Evolutionary conservation across 768 basidiomycete genomes (phyloP), one percentile per base, ranked within the genome.

Genomic region (Tulasnella sp.): DNA sequence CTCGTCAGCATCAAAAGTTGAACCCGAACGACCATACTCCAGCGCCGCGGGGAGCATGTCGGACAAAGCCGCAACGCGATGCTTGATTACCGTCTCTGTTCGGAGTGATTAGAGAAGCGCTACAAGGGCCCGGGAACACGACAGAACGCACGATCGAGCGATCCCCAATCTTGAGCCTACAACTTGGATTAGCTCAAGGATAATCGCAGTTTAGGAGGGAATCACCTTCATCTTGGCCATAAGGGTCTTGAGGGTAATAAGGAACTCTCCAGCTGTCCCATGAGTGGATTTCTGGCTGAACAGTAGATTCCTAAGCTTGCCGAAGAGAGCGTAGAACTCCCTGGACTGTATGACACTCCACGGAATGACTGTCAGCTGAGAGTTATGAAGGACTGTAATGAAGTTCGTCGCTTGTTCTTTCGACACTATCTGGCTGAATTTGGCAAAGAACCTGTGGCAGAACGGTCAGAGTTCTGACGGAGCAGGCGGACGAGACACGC

Each of bases 261-360:
- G 85, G 82, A 92, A 92, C 80, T 90, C 87, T 24, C 89, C 89
- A 0, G 90, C 91, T 0, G 87, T 86, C 0, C 83, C 85, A 82
- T 92, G 91, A 0, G 91, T 90, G 0, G 88, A 78, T 3, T 82
- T 80, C 80, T 91, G 90, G 72, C 86, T 85, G 80, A 92, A 89
- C 7, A 92, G 83, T 3, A 85, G 85, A 75, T 84, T 85, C 81
- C 89, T 90, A 42, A 92, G 81, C 0, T 85, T 84, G 0, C 86
- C 86, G 78, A 92, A 91, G n/a, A 91, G 82, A 2, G 84, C 86
- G 80, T 92, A 92, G 83, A 92, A 92, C 34, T 90, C 88, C 72
- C 84, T 87, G 0, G 91, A 91, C 82, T 91, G 90, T 42, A 92
- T 92, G 72, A 92, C 90, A 0, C 91, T 91, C 92, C 92, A 92